Percentiles rank a stretch among this genome's conserved stretches.
Evolutionary conservation across 345 rosid genomes (phyloP).

Genomic region (Kandelia obovata): DNA sequence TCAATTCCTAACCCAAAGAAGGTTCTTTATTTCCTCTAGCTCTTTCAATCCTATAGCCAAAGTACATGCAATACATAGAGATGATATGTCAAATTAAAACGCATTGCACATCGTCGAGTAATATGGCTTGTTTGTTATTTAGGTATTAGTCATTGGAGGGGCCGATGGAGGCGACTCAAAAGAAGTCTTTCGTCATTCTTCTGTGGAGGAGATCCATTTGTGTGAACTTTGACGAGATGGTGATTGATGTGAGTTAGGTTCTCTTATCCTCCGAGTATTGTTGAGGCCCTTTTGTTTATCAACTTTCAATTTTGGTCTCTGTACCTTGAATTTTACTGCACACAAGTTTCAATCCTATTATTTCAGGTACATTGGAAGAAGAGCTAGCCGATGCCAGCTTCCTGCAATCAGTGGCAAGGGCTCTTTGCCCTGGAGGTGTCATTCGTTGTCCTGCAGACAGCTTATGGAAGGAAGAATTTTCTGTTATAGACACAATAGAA

Average conservation of each 20-base stretch:
- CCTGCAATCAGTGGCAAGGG: constrained; percentile 17
- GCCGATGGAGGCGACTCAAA: constrained; percentile 77
- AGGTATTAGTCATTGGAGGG: constrained; percentile 74
- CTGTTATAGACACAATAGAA: constrained; percentile 5
- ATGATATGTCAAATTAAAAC: no score
- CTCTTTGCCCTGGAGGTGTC: constrained; percentile 25
- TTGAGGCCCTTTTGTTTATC: neutral
- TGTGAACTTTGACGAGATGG: constrained; percentile 70
- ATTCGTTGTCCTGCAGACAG: constrained; percentile 22
- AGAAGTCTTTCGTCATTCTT: constrained; percentile 66
- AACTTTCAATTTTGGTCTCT: neutral
- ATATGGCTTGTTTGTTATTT: neutral
- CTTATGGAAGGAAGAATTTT: constrained; percentile 19
- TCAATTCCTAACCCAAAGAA: constrained; percentile 69
- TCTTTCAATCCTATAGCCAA: neutral
- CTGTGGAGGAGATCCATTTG: constrained; percentile 56
- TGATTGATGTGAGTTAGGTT: constrained; percentile 52
- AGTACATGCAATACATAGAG: no score
- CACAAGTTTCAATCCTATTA: neutral
- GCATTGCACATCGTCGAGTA: neutral
- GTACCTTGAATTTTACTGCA: neutral
- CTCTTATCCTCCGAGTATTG: neutral
- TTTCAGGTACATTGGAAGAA: constrained; percentile 11
- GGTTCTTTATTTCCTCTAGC: constrained; percentile 28
- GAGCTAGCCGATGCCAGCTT: constrained; percentile 12